phyloP scores from a whole-genome alignment of 2,329 filamentous ascomycete genomes.

The Pyrenophora graminea region DNA sequence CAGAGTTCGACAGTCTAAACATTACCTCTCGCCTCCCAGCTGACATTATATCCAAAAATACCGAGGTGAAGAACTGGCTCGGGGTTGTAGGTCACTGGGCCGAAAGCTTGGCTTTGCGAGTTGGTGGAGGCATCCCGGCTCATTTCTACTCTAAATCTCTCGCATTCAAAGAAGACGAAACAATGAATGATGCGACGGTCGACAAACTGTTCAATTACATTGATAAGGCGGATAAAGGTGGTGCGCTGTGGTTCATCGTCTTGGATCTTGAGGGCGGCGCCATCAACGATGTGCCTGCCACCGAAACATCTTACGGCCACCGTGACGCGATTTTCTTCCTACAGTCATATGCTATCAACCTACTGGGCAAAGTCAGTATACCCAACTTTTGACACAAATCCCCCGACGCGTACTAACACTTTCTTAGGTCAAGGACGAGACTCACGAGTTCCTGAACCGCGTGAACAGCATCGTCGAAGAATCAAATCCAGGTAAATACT shows the following conservation, averaged over 20 bases:
- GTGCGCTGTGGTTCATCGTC: conserved; percentile 41
- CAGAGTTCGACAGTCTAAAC: conserved; percentile 42
- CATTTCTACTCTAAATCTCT: conserved; percentile 45
- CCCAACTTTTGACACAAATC: neutral
- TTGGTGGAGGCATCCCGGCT: conserved; percentile 35
- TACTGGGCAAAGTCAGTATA: conserved; percentile 24
- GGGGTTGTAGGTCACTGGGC: conserved; percentile 41
- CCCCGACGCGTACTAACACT: neutral
- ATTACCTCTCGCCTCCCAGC: conserved; percentile 32
- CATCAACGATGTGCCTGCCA: conserved; percentile 36
- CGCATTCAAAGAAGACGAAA: conserved; percentile 38
- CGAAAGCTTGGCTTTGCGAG: conserved; percentile 37
- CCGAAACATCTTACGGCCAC: conserved; percentile 42
- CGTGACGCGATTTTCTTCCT: conserved; percentile 43
- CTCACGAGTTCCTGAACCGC: conserved; percentile 47
- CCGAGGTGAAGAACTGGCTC: conserved; percentile 40
- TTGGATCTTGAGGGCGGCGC: conserved; percentile 43
- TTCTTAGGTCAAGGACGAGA: conserved; percentile 35
- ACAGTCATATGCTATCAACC: conserved; percentile 45
- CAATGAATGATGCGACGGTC: conserved; percentile 34
- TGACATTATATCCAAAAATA: conserved; percentile 20
- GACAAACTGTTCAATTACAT: conserved; percentile 42
- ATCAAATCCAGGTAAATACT: conserved; percentile 36
- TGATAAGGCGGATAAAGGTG: conserved; percentile 38
- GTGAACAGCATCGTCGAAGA: conserved; percentile 47